Evolutionary conservation across 2,329 filamentous ascomycete genomes (phyloP).

Genomic region (Fusarium pilosicola): DNA sequence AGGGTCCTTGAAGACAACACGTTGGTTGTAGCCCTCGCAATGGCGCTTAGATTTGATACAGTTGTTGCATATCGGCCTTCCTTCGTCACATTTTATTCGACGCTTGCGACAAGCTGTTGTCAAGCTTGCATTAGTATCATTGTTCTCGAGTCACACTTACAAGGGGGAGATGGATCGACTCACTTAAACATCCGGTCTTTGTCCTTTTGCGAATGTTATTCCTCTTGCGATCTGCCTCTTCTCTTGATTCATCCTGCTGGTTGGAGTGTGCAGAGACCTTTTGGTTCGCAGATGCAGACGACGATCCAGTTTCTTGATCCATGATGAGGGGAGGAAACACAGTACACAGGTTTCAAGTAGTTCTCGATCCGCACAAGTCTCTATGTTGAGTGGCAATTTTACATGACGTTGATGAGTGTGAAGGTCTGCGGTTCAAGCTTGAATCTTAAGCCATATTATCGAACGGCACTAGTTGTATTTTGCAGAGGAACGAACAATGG

Average conservation of each 20-base stretch:
- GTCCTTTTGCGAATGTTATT: conserved; percentile 73
- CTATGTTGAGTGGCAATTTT: conserved; percentile 15
- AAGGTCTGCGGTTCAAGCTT: conserved; percentile 3
- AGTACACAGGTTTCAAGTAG: background rate
- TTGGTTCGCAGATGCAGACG: conserved; percentile 8
- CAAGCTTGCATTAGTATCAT: conserved; percentile 36
- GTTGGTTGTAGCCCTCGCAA: conserved; percentile 86
- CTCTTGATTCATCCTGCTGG: conserved; percentile 51
- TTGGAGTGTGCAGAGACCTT: conserved; percentile 46
- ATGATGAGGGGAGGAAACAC: conserved; percentile 16
- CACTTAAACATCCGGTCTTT: conserved; percentile 92
- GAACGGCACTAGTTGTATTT: conserved; percentile 11
- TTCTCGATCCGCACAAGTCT: conserved; percentile 25
- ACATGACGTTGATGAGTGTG: conserved; percentile 35
- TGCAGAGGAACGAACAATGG: background rate
- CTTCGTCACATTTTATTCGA: conserved; percentile 97
- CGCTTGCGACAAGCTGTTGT: conserved; percentile 84
- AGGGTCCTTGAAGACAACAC: conserved; percentile 82
- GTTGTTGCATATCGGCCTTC: conserved; percentile 82
- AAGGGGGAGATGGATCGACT: conserved; percentile 48
- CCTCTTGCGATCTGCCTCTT: conserved; percentile 59
- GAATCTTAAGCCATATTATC: conserved; percentile 17
- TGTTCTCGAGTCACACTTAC: background rate
- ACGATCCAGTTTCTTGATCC: conserved; percentile 29
- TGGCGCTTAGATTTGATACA: conserved; percentile 86